Evolutionary conservation across 768 basidiomycete genomes (phyloP).

Genomic region (Boletus barrowsii): DNA sequence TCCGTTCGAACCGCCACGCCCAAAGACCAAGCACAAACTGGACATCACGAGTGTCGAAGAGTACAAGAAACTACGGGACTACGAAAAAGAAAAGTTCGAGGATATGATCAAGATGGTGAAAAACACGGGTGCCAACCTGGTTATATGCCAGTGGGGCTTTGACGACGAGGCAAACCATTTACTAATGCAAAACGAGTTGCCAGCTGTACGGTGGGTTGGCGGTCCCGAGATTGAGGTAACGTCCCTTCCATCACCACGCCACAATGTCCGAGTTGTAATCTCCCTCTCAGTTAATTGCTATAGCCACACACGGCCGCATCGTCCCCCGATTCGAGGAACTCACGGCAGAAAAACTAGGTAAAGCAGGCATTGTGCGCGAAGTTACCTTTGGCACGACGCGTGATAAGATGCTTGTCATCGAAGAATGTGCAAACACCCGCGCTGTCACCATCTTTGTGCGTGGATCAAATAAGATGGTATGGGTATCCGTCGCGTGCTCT

Average conservation of each 20-base stretch:
- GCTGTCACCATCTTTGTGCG: constrained; percentile 97
- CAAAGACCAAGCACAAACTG: constrained; percentile 98
- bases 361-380: constrained; percentile 91
- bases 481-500: constrained; percentile 5
- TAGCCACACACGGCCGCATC: constrained; percentile 96
- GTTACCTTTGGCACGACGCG: constrained; percentile 95
- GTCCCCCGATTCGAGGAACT: constrained; percentile 98
- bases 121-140: constrained; percentile 94
- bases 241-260: background rate
- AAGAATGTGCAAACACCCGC: constrained; percentile 95
- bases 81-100: constrained; percentile 94
- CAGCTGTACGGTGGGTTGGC: constrained; percentile 98
- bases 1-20: constrained; percentile 97
- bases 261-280: background rate
- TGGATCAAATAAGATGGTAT: constrained; percentile 98
- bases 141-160: constrained; percentile 99
- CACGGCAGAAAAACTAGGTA: constrained; percentile 84
- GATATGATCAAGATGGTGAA: constrained; percentile 98
- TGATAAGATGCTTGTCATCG: constrained; percentile 99
- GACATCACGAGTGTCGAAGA: constrained; percentile 97
- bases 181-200: constrained; percentile 96
- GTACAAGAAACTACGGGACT: constrained; percentile 90
- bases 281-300: constrained; percentile 78
- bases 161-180: constrained; percentile 99
- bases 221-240: constrained; percentile 96